These are phyloP conservation scores for Protostelium mycophagum DNA, from an alignment of 78 protist genomes.

Conservation along the genomic window DNA sequence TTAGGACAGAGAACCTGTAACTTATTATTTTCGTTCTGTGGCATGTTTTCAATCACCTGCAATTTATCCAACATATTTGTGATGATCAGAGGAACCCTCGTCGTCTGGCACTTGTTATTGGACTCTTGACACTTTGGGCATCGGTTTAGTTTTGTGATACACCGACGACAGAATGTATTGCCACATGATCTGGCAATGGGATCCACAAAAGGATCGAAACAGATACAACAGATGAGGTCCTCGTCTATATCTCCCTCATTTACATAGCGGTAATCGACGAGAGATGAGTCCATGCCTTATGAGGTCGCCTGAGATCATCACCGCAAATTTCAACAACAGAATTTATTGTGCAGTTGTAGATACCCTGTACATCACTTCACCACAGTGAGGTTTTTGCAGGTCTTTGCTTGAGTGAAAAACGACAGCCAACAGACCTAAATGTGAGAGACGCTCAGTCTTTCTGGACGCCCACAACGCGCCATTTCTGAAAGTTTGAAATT, in stretches of 20 bases:
- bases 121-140: not conserved
- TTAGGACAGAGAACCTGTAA: not conserved
- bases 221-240: not conserved
- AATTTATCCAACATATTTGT: not conserved
- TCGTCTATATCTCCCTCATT: not conserved
- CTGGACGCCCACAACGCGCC: too few species aligned
- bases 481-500: too few species aligned
- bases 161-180: not conserved
- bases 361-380: too few species aligned
- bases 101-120: not conserved
- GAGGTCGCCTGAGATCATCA: too few species aligned
- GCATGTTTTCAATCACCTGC: not conserved
- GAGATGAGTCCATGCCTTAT: too few species aligned
- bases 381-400: too few species aligned
- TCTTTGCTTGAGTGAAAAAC: too few species aligned
- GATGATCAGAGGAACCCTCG: not conserved
- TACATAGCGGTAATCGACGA: too few species aligned
- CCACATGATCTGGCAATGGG: not conserved
- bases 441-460: too few species aligned
- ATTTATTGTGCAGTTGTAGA: too few species aligned
- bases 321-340: too few species aligned
- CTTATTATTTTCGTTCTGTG: not conserved
- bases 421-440: too few species aligned
- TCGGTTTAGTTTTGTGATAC: not conserved
- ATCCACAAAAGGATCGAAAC: not conserved